Base-by-base conservation (phyloP, 2,329 filamentous ascomycete species). In the Phaeoacremonium minimum region DNA sequence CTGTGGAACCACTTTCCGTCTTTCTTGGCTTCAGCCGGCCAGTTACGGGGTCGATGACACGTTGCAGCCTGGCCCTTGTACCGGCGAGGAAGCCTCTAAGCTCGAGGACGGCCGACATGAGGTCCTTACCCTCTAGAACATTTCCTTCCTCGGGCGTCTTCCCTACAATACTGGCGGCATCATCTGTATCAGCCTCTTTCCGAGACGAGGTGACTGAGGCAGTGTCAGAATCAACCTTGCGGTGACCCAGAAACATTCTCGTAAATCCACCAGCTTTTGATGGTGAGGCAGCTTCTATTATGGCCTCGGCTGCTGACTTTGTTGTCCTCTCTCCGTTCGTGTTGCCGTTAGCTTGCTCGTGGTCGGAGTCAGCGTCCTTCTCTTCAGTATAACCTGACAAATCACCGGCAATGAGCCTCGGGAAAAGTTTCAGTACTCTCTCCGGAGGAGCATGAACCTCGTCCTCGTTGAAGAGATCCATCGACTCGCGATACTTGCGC, bases 371-470 rank as follows among this genome's bases (percentile, higher is more conserved):
- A 12, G 56, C 59, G 14, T 63, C 60, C 9, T 56, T 55, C 13
- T 66, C 58, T 2, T 59, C 54, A 4, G 42, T 39, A 14, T 63
- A 58, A 7, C 69, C 73, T 0, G 88, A 89, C 3, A 95, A 63
- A 16, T 87, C 80, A 1, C 93, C 93, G 1, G 91, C 85, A 46
- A 98, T 94, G 7, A 80, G 71, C 42, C 73, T 81, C 3, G 93
- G 93, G 49, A 89, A 98, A 8, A 97, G 63, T 28, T 78, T 79
- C 43, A 98, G 80, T 4, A 97, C 93, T 34, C 87, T 75, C 55
- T 94, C 88, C 0, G 93, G 91, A 1, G 93, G 87, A 0, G 93
- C 90, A 49, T 87, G 81, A 3, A 96, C 88, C 36, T 93, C 85
- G 4, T 87, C 87, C 47, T 80, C 76, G 36, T 79, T 80, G 62